phyloP scores from a whole-genome alignment of 2,329 filamentous ascomycete species.

The Penicillium decumbens region DNA sequence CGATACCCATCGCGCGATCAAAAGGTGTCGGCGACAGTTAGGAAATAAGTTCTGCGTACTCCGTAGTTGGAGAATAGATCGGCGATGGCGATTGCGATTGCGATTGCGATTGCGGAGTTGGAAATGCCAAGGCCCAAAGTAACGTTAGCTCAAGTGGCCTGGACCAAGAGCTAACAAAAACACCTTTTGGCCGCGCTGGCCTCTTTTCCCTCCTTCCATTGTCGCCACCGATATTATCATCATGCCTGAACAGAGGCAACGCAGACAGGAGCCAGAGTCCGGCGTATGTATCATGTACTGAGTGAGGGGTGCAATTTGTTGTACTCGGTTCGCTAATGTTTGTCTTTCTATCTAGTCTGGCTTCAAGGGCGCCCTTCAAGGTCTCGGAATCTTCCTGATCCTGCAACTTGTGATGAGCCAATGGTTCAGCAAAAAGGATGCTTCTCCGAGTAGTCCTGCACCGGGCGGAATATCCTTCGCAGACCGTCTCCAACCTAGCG shows the following conservation, averaged over 20 bases:
- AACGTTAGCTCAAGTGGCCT: constrained; percentile 5
- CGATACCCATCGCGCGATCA: constrained; percentile 29
- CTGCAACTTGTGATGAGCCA: constrained; percentile 56
- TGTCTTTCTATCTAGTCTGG: constrained; percentile 35
- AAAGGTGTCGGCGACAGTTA: constrained; percentile 3
- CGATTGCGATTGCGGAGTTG: constrained; percentile 10
- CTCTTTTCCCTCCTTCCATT: constrained; percentile 12
- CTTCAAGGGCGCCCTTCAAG: constrained; percentile 49
- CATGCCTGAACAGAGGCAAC: constrained; percentile 41
- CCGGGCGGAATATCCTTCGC: constrained; percentile 55
- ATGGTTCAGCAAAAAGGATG: constrained; percentile 45
- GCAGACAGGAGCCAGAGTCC: constrained; percentile 32
- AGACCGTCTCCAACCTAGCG: constrained; percentile 54
- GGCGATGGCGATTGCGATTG: neutral
- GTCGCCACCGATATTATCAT: constrained; percentile 28
- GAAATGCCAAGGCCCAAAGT: constrained; percentile 15
- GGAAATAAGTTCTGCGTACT: neutral
- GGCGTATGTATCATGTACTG: constrained; percentile 22
- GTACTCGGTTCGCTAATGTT: constrained; percentile 20
- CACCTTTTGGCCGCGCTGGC: constrained; percentile 8
- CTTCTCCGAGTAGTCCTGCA: constrained; percentile 19
- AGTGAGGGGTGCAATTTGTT: neutral
- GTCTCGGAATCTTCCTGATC: constrained; percentile 56
- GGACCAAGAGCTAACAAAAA: constrained; percentile 8
- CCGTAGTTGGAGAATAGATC: neutral